A percentile compares a stretch with the other conserved stretches of the same genome.
These are phyloP conservation scores for Allium sativum DNA, from an alignment of 106 monocot genomes.

Conservation along the genomic window DNA sequence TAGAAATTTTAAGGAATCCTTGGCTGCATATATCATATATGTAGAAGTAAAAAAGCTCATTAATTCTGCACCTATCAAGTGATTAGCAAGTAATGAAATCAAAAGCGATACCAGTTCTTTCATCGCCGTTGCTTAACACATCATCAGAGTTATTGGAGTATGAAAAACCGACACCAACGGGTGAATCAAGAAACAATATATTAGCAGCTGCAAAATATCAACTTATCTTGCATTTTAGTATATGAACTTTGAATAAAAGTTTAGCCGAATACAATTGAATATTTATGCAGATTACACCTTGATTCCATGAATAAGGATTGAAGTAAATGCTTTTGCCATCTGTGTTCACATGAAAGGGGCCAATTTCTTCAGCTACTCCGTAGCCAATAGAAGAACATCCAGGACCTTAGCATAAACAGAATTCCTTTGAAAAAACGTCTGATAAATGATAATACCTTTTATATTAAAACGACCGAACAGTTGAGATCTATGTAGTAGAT, in stretches of 20 bases:
- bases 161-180: constrained; percentile 93
- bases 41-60: neutral
- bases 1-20: constrained; percentile 70
- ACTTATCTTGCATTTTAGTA: neutral
- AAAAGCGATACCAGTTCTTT: constrained; percentile 59
- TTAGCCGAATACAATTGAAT: constrained; percentile 2
- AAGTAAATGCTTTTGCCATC: constrained; percentile 79
- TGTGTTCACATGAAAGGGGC: constrained; percentile 83
- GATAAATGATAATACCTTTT: neutral
- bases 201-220: constrained; percentile 64
- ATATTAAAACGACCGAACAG: neutral
- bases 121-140: constrained; percentile 68
- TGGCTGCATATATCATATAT: constrained; percentile 38
- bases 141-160: constrained; percentile 81
- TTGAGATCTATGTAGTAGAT: too few species aligned
- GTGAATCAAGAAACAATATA: constrained; percentile 84
- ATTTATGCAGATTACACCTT: constrained; percentile 30
- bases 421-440: too few species aligned
- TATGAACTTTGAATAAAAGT: neutral
- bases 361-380: constrained; percentile 87
- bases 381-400: constrained; percentile 94
- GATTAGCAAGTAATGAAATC: neutral
- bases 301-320: constrained; percentile 92
- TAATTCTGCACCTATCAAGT: neutral
- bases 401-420: constrained; percentile 39